Conservation (phyloP, 805 yeast genomes). For the Ogataea pignaliae region DNA sequence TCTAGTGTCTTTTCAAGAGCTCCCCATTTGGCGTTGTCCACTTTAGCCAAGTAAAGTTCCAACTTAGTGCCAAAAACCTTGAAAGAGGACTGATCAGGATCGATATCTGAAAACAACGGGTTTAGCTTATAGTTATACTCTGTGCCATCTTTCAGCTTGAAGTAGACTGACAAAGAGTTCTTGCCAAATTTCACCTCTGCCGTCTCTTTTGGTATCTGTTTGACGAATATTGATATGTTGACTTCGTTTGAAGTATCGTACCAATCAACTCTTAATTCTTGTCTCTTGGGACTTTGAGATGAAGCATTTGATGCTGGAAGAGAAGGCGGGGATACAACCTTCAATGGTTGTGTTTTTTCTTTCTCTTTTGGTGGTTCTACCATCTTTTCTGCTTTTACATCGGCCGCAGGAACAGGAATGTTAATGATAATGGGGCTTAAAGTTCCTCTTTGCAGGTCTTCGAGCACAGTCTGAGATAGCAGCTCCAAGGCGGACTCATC, state of each 20-base stretch:
- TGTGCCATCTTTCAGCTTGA: conserved; percentile 45
- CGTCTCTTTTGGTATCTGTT: conserved; percentile 51
- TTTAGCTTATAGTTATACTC: conserved; percentile 51
- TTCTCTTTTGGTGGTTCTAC: background rate
- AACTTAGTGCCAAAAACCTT: conserved; percentile 67
- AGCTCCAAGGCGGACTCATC: conserved; percentile 1
- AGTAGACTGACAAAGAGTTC: conserved; percentile 37
- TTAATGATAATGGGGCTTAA: background rate
- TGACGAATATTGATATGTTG: conserved; percentile 67
- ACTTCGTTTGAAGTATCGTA: conserved; percentile 60
- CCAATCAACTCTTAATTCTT: conserved; percentile 55
- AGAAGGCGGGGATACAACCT: conserved; percentile 1
- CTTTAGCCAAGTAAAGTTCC: conserved; percentile 61
- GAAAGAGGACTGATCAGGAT: conserved; percentile 38
- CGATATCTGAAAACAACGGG: conserved; percentile 50
- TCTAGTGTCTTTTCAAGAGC: conserved; percentile 34
- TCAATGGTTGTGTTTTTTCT: background rate
- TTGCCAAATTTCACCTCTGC: conserved; percentile 36
- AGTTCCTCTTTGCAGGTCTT: background rate
- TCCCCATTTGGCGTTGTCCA: conserved; percentile 46
- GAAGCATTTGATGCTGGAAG: background rate
- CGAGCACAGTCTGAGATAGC: background rate
- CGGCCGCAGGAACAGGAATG: background rate
- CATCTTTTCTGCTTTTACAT: background rate
- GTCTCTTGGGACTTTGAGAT: conserved; percentile 11